Conservation (phyloP, 495 filamentous ascomycete genomes). For the Beverwykella pulmonaria region DNA sequence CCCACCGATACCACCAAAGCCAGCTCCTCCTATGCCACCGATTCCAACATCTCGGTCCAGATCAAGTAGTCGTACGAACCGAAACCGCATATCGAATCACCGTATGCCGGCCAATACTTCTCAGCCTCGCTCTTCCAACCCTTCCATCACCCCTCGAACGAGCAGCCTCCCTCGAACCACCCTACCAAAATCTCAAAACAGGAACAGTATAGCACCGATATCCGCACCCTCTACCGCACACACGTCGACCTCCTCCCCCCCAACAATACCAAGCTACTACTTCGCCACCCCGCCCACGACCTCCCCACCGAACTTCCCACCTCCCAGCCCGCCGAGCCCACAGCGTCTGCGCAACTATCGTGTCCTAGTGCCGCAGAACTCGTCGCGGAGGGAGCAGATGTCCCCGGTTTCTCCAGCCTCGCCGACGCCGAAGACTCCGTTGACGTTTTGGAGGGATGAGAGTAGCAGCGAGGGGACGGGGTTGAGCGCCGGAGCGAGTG, state of each 20-base stretch:
- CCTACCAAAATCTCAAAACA: not conserved
- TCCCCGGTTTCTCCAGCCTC: conserved; percentile 4
- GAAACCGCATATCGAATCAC: conserved; percentile 1
- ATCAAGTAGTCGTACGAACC: not conserved
- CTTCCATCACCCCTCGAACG: not conserved
- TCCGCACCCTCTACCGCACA: not conserved
- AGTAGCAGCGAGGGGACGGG: not conserved
- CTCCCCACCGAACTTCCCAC: conserved; percentile 11
- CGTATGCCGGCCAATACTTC: conserved; percentile 13
- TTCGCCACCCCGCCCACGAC: conserved; percentile 5
- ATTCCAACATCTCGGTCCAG: not conserved
- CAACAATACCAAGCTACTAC: conserved; percentile 10
- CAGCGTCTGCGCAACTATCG: conserved; percentile 14
- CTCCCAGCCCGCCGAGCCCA: conserved; percentile 16
- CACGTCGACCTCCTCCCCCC: not conserved
- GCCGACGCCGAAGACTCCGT: conserved; percentile 12
- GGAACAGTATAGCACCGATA: not conserved
- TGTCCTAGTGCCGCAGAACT: conserved; percentile 25
- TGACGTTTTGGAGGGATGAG: conserved; percentile 26
- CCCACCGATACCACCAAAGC: not conserved
- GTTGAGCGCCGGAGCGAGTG: conserved; percentile 7
- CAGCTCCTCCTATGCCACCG: not conserved
- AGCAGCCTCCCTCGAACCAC: not conserved
- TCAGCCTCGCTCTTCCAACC: not conserved
- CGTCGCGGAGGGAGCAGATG: conserved; percentile 19